Conservation (phyloP, 495 filamentous ascomycete species). For the Xylaria nigripes region DNA sequence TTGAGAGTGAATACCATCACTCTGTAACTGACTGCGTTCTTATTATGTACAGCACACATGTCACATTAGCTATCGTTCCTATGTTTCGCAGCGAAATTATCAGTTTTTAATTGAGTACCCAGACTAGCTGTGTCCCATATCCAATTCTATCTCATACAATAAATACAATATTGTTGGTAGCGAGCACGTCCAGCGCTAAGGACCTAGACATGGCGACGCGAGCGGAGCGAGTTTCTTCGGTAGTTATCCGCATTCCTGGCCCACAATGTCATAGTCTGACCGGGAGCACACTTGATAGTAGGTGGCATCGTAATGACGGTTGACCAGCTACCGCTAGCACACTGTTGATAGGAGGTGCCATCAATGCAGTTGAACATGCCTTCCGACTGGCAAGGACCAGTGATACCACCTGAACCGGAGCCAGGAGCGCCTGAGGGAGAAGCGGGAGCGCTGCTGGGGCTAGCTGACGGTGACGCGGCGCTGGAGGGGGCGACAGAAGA, state of each 20-base stretch:
- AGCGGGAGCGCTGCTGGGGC: background rate
- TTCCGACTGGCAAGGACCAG: slow-evolving; percentile 20
- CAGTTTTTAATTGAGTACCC: no score
- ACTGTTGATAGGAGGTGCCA: slow-evolving; percentile 25
- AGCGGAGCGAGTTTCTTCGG: background rate
- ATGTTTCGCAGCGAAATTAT: no score
- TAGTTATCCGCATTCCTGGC: slow-evolving; percentile 4
- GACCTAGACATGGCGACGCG: background rate
- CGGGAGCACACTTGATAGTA: slow-evolving; percentile 16
- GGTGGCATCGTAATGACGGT: slow-evolving; percentile 17
- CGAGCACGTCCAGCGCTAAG: no score
- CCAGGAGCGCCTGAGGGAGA: background rate
- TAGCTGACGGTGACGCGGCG: background rate
- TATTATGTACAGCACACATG: no score
- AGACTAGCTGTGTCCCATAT: no score
- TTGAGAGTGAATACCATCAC: no score
- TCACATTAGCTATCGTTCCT: no score
- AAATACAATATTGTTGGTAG: no score
- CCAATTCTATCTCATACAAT: no score
- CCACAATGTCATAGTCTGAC: slow-evolving; percentile 24
- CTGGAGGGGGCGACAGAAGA: background rate
- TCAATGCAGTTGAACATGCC: slow-evolving; percentile 32
- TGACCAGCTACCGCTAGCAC: slow-evolving; percentile 23
- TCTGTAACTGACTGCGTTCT: no score
- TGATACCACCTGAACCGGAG: slow-evolving; percentile 11